Percentiles rank a stretch among this genome's conserved stretches.
Evolutionary conservation across 2,329 filamentous ascomycete genomes (phyloP).

Genomic region (Pezicula rhizophila): DNA sequence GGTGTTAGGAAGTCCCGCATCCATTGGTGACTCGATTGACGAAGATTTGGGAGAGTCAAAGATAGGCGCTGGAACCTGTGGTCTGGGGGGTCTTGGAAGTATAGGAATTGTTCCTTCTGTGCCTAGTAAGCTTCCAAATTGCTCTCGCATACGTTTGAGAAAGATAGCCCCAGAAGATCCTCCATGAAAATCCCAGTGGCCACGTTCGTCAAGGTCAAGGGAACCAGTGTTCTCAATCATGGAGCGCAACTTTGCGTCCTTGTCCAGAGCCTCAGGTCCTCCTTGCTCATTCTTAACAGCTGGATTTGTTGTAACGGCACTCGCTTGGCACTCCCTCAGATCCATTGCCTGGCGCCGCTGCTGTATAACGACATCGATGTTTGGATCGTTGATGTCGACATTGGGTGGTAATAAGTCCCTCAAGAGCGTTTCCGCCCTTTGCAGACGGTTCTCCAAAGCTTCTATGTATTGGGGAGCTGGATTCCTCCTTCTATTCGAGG

Average conservation of each 20-base stretch:
- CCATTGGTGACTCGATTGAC: slow-evolving; percentile 23
- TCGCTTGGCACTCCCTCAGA: slow-evolving; percentile 35
- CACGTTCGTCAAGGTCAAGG: slow-evolving; percentile 84
- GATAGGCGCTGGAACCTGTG: slow-evolving; percentile 50
- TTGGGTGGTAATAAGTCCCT: slow-evolving; percentile 53
- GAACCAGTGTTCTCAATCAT: slow-evolving; percentile 94
- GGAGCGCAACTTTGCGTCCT: slow-evolving; percentile 74
- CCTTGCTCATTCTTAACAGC: not conserved
- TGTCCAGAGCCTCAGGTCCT: slow-evolving; percentile 14
- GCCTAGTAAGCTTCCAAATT: slow-evolving; percentile 73
- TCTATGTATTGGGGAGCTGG: slow-evolving; percentile 70
- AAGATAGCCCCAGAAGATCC: slow-evolving; percentile 90
- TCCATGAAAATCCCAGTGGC: slow-evolving; percentile 92
- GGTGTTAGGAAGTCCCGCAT: slow-evolving; percentile 22
- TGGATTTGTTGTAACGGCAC: slow-evolving; percentile 3
- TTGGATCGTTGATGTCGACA: slow-evolving; percentile 72
- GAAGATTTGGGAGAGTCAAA: slow-evolving; percentile 25
- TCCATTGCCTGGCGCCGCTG: slow-evolving; percentile 33
- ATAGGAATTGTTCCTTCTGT: slow-evolving; percentile 54
- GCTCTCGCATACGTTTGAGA: slow-evolving; percentile 77
- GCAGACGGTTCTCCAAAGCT: slow-evolving; percentile 60
- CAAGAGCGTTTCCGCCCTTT: slow-evolving; percentile 63
- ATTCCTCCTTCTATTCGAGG: slow-evolving; percentile 68
- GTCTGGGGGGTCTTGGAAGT: slow-evolving; percentile 44
- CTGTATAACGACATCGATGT: slow-evolving; percentile 71